Percentiles rank a stretch among this genome's conserved stretches.
Conservation (phyloP, 768 basidiomycete species). For the Lentinula lateritia region DNA sequence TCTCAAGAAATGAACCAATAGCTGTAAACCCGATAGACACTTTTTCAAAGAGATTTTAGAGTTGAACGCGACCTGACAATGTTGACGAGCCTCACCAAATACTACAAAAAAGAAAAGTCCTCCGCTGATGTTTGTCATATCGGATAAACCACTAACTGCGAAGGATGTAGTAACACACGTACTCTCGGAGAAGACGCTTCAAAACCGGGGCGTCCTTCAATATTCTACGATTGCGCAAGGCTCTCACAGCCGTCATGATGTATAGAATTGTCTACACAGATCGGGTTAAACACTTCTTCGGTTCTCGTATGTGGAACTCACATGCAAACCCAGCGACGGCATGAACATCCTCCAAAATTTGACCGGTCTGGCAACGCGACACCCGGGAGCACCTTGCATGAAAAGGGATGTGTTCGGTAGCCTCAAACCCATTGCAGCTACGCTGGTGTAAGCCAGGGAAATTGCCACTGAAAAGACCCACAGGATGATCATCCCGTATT, state of each 20-base stretch:
- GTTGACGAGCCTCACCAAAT: slow-evolving; percentile 20
- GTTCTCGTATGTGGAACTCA: slow-evolving; percentile 11
- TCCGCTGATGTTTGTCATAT: slow-evolving; percentile 19
- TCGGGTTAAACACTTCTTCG: background rate
- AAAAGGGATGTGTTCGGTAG: slow-evolving; percentile 10
- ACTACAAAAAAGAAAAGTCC: slow-evolving; percentile 37
- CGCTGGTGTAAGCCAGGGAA: slow-evolving; percentile 25
- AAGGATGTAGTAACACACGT: slow-evolving; percentile 7
- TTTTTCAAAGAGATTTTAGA: slow-evolving; percentile 9
- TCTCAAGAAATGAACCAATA: slow-evolving; percentile 25
- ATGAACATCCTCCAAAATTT: slow-evolving; percentile 30
- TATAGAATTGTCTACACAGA: slow-evolving; percentile 27
- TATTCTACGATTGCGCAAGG: slow-evolving; percentile 25
- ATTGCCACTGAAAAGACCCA: slow-evolving; percentile 23
- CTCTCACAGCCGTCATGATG: slow-evolving; percentile 27
- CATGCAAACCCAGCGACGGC: slow-evolving; percentile 32
- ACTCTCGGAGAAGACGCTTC: slow-evolving; percentile 35
- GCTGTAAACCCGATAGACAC: slow-evolving; percentile 27
- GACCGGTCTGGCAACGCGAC: slow-evolving; percentile 24
- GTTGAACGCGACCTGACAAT: background rate
- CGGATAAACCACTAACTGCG: background rate
- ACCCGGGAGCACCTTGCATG: slow-evolving; percentile 18
- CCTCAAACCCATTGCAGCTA: slow-evolving; percentile 13
- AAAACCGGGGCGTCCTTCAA: slow-evolving; percentile 24
- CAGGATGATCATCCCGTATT: slow-evolving; percentile 20